Evolutionary conservation across 2,329 filamentous ascomycete genomes (phyloP), one percentile per base, ranked within the genome.

Genomic region (Colletotrichum orchidophilum): DNA sequence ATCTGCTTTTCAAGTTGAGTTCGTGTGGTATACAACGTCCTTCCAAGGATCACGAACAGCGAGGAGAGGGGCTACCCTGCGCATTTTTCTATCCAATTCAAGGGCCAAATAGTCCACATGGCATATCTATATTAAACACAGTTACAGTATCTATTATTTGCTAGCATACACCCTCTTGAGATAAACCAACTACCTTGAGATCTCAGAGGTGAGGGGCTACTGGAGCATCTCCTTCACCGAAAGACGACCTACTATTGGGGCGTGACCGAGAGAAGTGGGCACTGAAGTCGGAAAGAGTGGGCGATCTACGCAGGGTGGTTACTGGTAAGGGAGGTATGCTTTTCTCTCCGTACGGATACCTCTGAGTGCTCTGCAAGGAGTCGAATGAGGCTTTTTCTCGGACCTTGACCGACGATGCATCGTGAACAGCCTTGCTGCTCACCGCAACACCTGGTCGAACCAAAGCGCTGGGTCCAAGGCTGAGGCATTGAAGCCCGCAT

Each of bases 241-340:
- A 21, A 42, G 15, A 27, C 49, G 46, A 8, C 12, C n/a, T 21
- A 13, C 27, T n/a, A 71, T 71, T 71, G 68, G 63, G 18, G 9
- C 18, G 31, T 67, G 68, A 71, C 68, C 68, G 68, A 62, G 57
- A 55, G 55, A 66, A 67, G 68, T 67, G 68, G 63, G 49, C 66
- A 70, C 66, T 15, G 18, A 52, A n/a, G 64, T 26, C 33, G 29
- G 55, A 54, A 61, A 60, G 9, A 50, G 39, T 58, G 35, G 21
- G 55, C 63, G 67, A 67, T 71, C 68, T 71, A 62, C 68, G 52
- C 63, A 70, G 63, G 68, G 68, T 52, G 55, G 26, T 62, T n/a
- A n/a, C n/a, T n/a, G n/a, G n/a, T n/a, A n/a, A n/a, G n/a, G n/a
- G n/a, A n/a, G n/a, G n/a, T n/a, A n/a, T 6, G n/a, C n/a, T 7